Conservation (phyloP, 2,329 filamentous ascomycete genomes). For the Trichophyton verrucosum region DNA sequence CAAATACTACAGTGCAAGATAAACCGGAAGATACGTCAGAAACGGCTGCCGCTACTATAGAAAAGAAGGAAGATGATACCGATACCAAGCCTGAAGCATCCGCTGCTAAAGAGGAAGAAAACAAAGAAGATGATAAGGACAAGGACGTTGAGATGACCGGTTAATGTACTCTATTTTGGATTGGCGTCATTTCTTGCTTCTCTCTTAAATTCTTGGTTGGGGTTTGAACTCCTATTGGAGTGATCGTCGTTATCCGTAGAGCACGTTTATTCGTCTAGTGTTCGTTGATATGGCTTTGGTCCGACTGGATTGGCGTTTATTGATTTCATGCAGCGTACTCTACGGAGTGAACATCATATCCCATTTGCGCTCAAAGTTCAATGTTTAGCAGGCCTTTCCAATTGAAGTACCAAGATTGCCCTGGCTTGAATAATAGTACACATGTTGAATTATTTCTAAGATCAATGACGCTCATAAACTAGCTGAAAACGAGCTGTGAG, state of each 20-base stretch:
- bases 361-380: neutral
- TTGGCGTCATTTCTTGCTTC: constrained; percentile 4
- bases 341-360: neutral
- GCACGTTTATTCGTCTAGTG: too few species aligned
- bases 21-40: neutral
- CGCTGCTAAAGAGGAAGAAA: neutral
- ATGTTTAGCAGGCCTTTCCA: neutral
- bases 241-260: too few species aligned
- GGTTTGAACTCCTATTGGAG: neutral
- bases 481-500: neutral
- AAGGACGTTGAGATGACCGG: constrained; percentile 1
- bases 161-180: constrained; percentile 2
- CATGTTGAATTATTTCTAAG: neutral
- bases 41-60: neutral
- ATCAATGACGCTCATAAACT: neutral
- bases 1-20: neutral
- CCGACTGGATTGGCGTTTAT: neutral
- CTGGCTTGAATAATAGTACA: neutral
- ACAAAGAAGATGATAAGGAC: constrained; percentile 2
- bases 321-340: neutral
- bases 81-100: neutral
- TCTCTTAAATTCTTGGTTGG: neutral
- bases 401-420: neutral
- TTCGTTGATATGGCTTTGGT: neutral
- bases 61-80: neutral